Evolutionary conservation across 805 yeast species (phyloP).

Genomic region (Monosporozyma aquatica): DNA sequence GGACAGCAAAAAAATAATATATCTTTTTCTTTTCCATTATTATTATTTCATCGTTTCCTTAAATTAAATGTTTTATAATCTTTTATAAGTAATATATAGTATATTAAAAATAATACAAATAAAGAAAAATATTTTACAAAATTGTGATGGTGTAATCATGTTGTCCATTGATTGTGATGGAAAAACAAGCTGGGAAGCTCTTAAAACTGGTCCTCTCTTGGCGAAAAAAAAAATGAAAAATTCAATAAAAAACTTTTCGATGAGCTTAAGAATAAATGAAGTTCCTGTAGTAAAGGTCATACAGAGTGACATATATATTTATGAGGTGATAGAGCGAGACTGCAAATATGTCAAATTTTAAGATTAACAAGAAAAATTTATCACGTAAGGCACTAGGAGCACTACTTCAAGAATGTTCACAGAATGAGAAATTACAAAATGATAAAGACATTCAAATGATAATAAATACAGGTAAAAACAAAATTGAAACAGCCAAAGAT

Average conservation of each 20-base stretch:
- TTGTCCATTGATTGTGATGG: too few species aligned
- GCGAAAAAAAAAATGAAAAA: too few species aligned
- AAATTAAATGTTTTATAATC: not conserved
- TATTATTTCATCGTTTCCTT: too few species aligned
- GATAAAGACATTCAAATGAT: slow-evolving; percentile 32
- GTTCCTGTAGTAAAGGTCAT: too few species aligned
- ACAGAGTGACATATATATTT: not conserved
- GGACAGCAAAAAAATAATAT: too few species aligned
- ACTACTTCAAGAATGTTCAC: slow-evolving; percentile 23
- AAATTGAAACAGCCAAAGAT: slow-evolving; percentile 38
- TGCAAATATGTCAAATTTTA: slow-evolving; percentile 8
- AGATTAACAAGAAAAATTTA: slow-evolving; percentile 9
- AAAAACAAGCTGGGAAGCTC: too few species aligned
- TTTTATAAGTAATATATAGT: slow-evolving; percentile 2
- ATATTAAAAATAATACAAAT: not conserved
- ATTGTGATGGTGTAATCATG: not conserved
- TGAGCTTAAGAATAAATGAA: slow-evolving; percentile 1
- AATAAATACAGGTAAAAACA: slow-evolving; percentile 37
- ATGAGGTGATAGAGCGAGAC: not conserved
- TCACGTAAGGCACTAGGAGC: slow-evolving; percentile 19
- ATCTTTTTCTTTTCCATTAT: not conserved
- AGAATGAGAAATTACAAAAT: slow-evolving; percentile 21
- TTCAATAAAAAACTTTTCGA: slow-evolving; percentile 5
- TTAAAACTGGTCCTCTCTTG: too few species aligned
- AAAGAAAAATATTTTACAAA: not conserved